Evolutionary conservation across 176 grass and related monocot species (phyloP).

Genomic region (Avena insularis): DNA sequence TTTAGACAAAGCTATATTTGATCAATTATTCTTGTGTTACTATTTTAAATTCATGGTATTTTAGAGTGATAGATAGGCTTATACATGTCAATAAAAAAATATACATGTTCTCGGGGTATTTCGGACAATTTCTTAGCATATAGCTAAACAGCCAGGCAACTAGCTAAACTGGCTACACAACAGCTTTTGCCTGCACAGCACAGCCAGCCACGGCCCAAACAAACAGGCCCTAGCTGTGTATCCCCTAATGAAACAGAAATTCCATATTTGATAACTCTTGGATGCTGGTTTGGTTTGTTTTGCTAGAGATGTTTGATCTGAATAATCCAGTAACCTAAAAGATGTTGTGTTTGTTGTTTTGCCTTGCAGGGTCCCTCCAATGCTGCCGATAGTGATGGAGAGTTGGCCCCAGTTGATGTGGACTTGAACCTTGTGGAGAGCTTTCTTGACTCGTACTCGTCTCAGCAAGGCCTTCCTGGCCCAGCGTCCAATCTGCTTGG

Average conservation of each 20-base stretch:
- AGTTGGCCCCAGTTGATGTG: conserved; percentile 86
- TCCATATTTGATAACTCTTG: background rate
- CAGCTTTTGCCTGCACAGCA: too few relatives aligned
- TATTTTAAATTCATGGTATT: too few relatives aligned
- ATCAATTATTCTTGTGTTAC: too few relatives aligned
- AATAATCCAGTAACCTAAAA: conserved; percentile 3
- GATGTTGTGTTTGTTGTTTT: background rate
- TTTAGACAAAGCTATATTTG: too few relatives aligned
- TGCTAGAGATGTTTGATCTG: background rate
- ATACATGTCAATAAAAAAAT: too few relatives aligned
- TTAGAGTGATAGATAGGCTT: too few relatives aligned
- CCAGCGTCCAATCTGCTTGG: conserved; percentile 91
- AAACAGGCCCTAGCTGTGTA: background rate
- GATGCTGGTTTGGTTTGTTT: background rate
- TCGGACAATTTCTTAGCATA: too few relatives aligned
- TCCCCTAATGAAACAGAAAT: background rate
- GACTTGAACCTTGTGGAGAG: conserved; percentile 93
- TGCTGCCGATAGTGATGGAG: conserved; percentile 52
- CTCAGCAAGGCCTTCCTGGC: conserved; percentile 90
- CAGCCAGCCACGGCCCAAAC: too few relatives aligned
- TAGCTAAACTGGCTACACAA: too few relatives aligned
- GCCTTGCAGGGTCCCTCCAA: conserved; percentile 69
- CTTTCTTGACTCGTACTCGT: conserved; percentile 88
- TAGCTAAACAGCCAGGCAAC: too few relatives aligned
- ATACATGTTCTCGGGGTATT: too few relatives aligned